Base-by-base conservation (phyloP, 1,284 basidiomycete species). In the Peniophora sp. region DNA sequence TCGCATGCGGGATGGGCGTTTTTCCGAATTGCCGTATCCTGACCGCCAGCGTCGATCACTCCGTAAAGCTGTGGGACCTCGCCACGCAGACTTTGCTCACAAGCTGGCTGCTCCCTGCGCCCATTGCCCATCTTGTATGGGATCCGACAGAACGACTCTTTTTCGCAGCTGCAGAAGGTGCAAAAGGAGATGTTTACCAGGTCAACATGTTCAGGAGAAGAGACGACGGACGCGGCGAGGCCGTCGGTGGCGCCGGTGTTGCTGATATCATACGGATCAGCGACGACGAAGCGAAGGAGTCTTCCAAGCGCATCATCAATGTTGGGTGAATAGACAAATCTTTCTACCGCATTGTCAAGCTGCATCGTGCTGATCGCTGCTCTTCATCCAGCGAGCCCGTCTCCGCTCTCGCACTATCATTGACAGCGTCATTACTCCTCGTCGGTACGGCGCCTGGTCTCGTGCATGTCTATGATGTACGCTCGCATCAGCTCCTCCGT, bases 401-500 rank as follows among this genome's bases (percentile, higher is more conserved):
- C 55, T 84, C 86, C 1, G 69, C 82, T 1, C 67, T 97, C 3
- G 68, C 83, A 1, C 80, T 96, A 43, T 95, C 93, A 0, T 63
- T 86, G 12, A 83, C 85, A 3, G 79, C 81, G 0, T 78, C 88
- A 0, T 73, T 87, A 27, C 78, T 95, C 32, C 68, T 95, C 16
- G 79, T 81, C 22, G 92, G 92, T 12, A 92, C 90, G 0, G 64
- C 75, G 2, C 68, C 76, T 0, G 92, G 92, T 6, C 67, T 82
- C n/a, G 80, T 97, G 47, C 80, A 89, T 53, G 65, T 94, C 25
- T 91, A 95, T 62, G 89, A 97, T 56, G 79, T 96, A 34, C 82
- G 89, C 1, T 96, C 95, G 1, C 90, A 95, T 59, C 94, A 98
- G 63, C 80, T 85, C 27, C 72, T 96, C 24, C 86, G 92, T 34